These are phyloP conservation scores for Candolleomyces aberdarensis DNA, from an alignment of 768 basidiomycete genomes.

Conservation along the genomic window DNA sequence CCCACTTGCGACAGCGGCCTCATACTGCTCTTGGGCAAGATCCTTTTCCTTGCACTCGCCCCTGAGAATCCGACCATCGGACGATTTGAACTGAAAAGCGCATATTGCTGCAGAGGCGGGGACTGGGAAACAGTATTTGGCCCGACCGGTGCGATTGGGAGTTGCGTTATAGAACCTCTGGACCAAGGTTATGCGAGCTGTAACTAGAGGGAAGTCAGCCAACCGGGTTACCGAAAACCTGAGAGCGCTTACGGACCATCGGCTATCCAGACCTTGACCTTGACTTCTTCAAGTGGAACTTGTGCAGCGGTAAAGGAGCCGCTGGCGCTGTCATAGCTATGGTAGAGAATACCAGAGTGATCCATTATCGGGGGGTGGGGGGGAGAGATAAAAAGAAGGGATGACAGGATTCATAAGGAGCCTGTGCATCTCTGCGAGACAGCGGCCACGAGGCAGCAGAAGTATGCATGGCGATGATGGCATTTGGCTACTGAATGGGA, in stretches of 20 bases:
- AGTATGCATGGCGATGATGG: no score
- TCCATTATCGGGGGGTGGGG: conserved; percentile 9
- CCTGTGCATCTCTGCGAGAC: background rate
- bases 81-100: conserved; percentile 46
- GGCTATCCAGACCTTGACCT: conserved; percentile 36
- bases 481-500: no score
- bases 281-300: conserved; percentile 41
- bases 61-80: conserved; percentile 38
- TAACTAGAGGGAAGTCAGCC: conserved; percentile 26
- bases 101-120: conserved; percentile 54
- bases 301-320: conserved; percentile 11
- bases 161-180: conserved; percentile 41
- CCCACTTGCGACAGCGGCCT: conserved; percentile 37
- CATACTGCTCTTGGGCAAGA: conserved; percentile 37
- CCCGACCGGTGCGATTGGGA: conserved; percentile 35
- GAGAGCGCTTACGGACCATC: conserved; percentile 31
- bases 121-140: conserved; percentile 58
- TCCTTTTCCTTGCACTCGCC: conserved; percentile 50
- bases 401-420: background rate
- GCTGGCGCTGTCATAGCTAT: background rate
- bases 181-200: conserved; percentile 38
- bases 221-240: background rate
- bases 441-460: no score
- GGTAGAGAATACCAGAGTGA: conserved; percentile 18
- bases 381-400: background rate